Percentiles rank a stretch among this genome's conserved stretches.
Conservation (phyloP, 805 yeast genomes). For the Kluyveromyces dobzhanskii region DNA sequence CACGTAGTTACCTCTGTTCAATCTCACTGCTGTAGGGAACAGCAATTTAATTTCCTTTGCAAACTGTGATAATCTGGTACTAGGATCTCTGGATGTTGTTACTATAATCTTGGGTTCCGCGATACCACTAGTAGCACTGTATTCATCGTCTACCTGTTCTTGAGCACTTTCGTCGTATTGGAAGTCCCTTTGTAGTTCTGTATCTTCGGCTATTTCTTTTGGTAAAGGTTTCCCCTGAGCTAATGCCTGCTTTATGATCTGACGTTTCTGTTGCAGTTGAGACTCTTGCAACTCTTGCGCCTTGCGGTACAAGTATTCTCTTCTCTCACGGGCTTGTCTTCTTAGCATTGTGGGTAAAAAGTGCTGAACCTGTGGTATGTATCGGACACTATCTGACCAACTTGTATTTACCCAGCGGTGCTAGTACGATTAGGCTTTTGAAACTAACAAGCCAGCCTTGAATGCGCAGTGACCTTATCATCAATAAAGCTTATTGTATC, state of each 20-base stretch:
- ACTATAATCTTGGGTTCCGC: conserved; percentile 85
- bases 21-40: conserved; percentile 81
- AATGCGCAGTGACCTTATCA: too few relatives aligned
- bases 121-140: conserved; percentile 77
- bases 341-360: conserved; percentile 45
- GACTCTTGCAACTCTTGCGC: conserved; percentile 89
- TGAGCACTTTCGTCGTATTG: conserved; percentile 74
- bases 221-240: conserved; percentile 89
- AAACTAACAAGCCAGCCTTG: neutral
- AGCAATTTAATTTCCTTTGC: conserved; percentile 84
- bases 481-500: too few relatives aligned
- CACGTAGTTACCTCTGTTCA: conserved; percentile 89
- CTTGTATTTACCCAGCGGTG: too few relatives aligned
- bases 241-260: conserved; percentile 74
- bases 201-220: conserved; percentile 85
- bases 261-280: conserved; percentile 75
- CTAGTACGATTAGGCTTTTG: too few relatives aligned
- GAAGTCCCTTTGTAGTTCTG: conserved; percentile 68
- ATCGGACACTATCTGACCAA: too few relatives aligned
- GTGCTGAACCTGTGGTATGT: neutral
- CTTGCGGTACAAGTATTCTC: conserved; percentile 85
- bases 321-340: conserved; percentile 92
- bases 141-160: conserved; percentile 80
- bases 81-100: conserved; percentile 90
- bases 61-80: conserved; percentile 77